These are phyloP conservation scores for Pyracantha coccinea DNA, from an alignment of 331 rosid species.

Conservation along the genomic window DNA sequence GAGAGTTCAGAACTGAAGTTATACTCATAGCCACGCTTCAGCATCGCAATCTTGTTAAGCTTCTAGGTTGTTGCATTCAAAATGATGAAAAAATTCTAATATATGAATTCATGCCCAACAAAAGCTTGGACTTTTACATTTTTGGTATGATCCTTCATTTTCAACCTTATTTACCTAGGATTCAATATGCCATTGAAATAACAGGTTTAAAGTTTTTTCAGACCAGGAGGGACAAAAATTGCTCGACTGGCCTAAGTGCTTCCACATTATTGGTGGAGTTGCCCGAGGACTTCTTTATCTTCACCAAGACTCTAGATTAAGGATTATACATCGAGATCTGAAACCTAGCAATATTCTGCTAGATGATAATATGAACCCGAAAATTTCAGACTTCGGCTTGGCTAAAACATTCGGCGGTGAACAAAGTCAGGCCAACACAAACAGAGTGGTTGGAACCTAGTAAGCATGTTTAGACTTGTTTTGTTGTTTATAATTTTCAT, in stretches of 20 bases:
- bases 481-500: background rate
- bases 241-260: slow-evolving; percentile 3
- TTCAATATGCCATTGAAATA: background rate
- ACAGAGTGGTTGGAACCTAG: slow-evolving; percentile 11
- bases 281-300: slow-evolving; percentile 7
- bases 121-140: background rate
- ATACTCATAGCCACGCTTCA: background rate
- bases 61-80: slow-evolving; percentile 1
- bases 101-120: too few relatives aligned
- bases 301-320: slow-evolving; percentile 7
- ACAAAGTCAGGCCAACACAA: background rate
- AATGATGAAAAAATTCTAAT: background rate
- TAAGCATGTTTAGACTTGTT: background rate
- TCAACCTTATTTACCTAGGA: background rate
- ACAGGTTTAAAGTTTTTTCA: background rate
- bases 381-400: slow-evolving; percentile 16
- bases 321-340: slow-evolving; percentile 1
- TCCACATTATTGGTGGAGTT: slow-evolving; percentile 2
- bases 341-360: slow-evolving; percentile 11
- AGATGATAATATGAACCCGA: slow-evolving; percentile 6
- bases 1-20: slow-evolving; percentile 5
- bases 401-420: background rate
- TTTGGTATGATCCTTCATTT: background rate
- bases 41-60: slow-evolving; percentile 8
- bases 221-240: background rate